These are phyloP conservation scores for Hericium erinaceus DNA, from an alignment of 768 basidiomycete genomes.

Conservation along the genomic window DNA sequence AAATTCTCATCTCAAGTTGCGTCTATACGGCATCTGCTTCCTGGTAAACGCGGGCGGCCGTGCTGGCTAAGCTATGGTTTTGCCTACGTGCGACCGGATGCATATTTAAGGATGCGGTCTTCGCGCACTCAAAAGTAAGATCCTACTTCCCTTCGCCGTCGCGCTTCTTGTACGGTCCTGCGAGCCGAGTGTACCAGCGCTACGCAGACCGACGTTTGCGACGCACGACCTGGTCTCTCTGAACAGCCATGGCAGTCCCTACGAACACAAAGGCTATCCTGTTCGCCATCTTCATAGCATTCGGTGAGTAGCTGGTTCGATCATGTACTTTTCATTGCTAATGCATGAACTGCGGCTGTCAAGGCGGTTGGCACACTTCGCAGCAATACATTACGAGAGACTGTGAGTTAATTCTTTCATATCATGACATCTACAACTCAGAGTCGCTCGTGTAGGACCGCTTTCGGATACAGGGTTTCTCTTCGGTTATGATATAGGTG, in stretches of 20 bases:
- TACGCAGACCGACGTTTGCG: too few relatives aligned
- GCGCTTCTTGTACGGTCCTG: too few relatives aligned
- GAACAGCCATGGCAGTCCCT: slow-evolving; percentile 25
- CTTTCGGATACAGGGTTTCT: slow-evolving; percentile 38
- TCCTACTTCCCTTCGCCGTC: too few relatives aligned
- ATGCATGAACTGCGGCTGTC: not conserved
- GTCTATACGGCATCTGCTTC: too few relatives aligned
- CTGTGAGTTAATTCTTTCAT: not conserved
- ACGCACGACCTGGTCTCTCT: too few relatives aligned
- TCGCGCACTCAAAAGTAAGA: too few relatives aligned
- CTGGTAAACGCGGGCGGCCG: too few relatives aligned
- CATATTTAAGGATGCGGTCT: too few relatives aligned
- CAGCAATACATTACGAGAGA: not conserved
- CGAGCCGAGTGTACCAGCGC: too few relatives aligned
- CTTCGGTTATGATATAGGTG: slow-evolving; percentile 72
- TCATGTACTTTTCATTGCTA: not conserved
- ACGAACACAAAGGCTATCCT: slow-evolving; percentile 56
- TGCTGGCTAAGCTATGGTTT: too few relatives aligned
- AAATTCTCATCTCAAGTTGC: too few relatives aligned
- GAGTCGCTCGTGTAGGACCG: not conserved
- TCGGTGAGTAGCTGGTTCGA: slow-evolving; percentile 37
- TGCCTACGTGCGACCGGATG: too few relatives aligned
- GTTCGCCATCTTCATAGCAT: slow-evolving; percentile 64
- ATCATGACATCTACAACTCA: not conserved
- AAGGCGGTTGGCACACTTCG: not conserved